These are phyloP conservation scores for Ophiostoma populinum DNA, from an alignment of 2,329 filamentous ascomycete genomes.

Conservation along the genomic window DNA sequence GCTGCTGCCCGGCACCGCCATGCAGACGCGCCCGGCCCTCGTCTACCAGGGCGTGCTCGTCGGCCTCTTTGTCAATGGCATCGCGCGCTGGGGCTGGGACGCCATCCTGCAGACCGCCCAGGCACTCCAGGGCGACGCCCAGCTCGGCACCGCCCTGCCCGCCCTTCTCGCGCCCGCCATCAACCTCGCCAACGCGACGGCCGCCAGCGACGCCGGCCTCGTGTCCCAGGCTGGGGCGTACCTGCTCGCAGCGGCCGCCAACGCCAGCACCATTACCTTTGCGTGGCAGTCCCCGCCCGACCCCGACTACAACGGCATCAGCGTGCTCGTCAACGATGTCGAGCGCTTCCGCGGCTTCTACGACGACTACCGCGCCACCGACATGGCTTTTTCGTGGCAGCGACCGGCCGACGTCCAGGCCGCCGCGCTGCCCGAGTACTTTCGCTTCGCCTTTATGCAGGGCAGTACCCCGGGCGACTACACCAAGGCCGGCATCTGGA, in stretches of 20 bases:
- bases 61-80: slow-evolving; percentile 84
- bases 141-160: slow-evolving; percentile 44
- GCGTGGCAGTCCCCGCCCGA: slow-evolving; percentile 30
- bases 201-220: slow-evolving; percentile 7
- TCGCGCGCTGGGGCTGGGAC: slow-evolving; percentile 88
- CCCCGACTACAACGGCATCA: slow-evolving; percentile 53
- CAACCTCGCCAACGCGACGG: slow-evolving; percentile 15
- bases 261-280: slow-evolving; percentile 46
- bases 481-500: slow-evolving; percentile 59
- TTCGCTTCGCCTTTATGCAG: slow-evolving; percentile 58
- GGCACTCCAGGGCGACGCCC: slow-evolving; percentile 52
- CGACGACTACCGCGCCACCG: slow-evolving; percentile 28
- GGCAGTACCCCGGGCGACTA: slow-evolving; percentile 52
- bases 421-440: slow-evolving; percentile 47
- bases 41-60: slow-evolving; percentile 81
- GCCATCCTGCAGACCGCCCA: slow-evolving; percentile 68
- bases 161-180: slow-evolving; percentile 31
- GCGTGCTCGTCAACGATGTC: slow-evolving; percentile 70
- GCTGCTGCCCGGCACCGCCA: slow-evolving; percentile 69
- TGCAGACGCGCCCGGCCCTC: slow-evolving; percentile 72
- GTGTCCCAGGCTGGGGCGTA: no score
- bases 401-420: slow-evolving; percentile 11
- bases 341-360: slow-evolving; percentile 63
- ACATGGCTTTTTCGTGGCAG: slow-evolving; percentile 7
- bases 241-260: neutral